Percentiles rank a stretch among this genome's conserved stretches.
Conservation (phyloP, 345 rosid species). For the Passiflora organensis region DNA sequence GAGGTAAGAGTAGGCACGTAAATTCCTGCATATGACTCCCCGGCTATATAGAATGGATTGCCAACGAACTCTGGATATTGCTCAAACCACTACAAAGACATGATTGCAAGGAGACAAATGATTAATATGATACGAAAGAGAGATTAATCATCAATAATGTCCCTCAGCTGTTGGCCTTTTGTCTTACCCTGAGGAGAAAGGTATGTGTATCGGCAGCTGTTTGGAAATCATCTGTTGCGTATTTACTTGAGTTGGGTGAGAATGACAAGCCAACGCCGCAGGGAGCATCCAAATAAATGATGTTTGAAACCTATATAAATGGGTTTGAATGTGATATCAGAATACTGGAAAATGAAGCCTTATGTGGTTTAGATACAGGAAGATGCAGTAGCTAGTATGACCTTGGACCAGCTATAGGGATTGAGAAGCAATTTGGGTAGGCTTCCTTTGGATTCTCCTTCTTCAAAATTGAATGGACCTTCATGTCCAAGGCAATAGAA, state of each 20-base stretch:
- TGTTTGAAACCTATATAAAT: slow-evolving; percentile 40
- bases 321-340: background rate
- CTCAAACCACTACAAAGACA: slow-evolving; percentile 34
- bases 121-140: too few relatives aligned
- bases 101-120: background rate
- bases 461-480: slow-evolving; percentile 52
- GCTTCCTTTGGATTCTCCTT: slow-evolving; percentile 20
- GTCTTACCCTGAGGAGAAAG: slow-evolving; percentile 51
- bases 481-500: background rate
- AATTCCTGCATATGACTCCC: slow-evolving; percentile 50
- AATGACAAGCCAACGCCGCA: slow-evolving; percentile 55
- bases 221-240: slow-evolving; percentile 33
- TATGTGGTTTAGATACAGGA: too few relatives aligned
- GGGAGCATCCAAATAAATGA: slow-evolving; percentile 58
- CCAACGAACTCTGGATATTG: slow-evolving; percentile 33
- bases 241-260: slow-evolving; percentile 24
- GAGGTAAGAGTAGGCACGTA: slow-evolving; percentile 38
- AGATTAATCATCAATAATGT: too few relatives aligned
- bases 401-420: slow-evolving; percentile 54
- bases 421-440: slow-evolving; percentile 44
- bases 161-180: too few relatives aligned
- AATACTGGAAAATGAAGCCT: too few relatives aligned
- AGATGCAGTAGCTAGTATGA: too few relatives aligned
- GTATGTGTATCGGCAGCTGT: slow-evolving; percentile 42
- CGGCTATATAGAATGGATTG: slow-evolving; percentile 41